phyloP scores from a whole-genome alignment of 2,329 filamentous ascomycete species.

The Aspergillus luchuensis region DNA sequence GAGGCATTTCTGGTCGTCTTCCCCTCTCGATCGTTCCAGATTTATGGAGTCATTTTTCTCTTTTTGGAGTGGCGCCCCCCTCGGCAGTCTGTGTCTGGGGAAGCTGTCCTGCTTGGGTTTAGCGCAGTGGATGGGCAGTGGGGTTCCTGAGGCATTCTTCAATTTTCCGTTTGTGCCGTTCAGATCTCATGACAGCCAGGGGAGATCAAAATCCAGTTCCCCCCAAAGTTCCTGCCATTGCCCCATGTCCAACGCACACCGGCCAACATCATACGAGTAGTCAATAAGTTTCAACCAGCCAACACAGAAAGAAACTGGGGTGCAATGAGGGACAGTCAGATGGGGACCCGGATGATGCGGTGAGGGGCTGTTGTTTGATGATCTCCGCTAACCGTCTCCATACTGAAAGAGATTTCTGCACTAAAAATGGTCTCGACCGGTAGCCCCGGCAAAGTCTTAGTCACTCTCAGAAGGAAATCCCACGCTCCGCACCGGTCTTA shows the following conservation, averaged over 20 bases:
- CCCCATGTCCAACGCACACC: too few relatives aligned
- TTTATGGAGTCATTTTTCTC: conserved; percentile 3
- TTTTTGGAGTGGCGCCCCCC: background rate
- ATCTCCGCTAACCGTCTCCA: conserved; percentile 2
- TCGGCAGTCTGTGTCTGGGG: conserved; percentile 11
- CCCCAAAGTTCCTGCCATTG: background rate
- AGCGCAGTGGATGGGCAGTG: background rate
- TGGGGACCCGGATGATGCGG: background rate
- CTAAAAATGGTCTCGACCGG: background rate
- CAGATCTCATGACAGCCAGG: background rate
- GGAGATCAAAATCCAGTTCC: background rate
- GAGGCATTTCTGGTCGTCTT: conserved; percentile 5
- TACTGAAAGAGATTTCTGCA: background rate
- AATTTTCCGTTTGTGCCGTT: background rate
- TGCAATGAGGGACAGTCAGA: background rate
- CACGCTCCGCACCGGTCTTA: background rate
- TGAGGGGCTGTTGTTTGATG: conserved; percentile 3
- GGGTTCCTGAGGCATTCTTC: background rate
- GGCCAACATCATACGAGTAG: background rate
- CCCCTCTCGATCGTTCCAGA: background rate
- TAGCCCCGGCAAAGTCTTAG: background rate
- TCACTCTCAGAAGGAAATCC: background rate
- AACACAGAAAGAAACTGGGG: background rate
- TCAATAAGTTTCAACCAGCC: background rate
- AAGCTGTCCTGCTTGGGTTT: conserved; percentile 10